Base-by-base conservation (phyloP, 176 grass and related monocot species). In the Phoenix dactylifera region DNA sequence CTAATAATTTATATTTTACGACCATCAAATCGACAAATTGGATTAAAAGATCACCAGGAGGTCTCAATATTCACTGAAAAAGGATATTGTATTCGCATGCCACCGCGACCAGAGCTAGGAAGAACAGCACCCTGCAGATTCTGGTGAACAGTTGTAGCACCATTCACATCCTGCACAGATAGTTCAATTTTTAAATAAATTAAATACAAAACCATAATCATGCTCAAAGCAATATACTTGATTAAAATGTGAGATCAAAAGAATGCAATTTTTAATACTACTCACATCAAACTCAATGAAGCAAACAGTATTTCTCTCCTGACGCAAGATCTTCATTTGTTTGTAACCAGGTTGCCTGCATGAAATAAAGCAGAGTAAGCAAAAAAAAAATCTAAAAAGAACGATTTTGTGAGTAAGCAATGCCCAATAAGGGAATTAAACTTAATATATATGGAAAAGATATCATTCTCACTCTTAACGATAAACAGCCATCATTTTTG, bases 51-150 rank as follows among this genome's bases (percentile, higher is more conserved):
- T 29, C 52, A 54, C 24, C 16, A 75, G 14, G 23, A 29, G 50
- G 54, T 3, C 9, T 1, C 68, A 39, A 50, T 19, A 59, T 55
- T 62, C 10, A 49, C 35, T 62, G 61, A 49, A 22, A 48, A 96
- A 98, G 88, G 94, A 98, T 98, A 98, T 98, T 98, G 94, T 75
- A 98, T 98, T 30, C 94, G 81, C 94, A 98, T 98, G 78, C 94
- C 94, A 85, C 94, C 94, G 10, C 94, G 94, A 7, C 94, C 88
- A 72, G 94, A 98, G 66, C 94, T 98, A 58, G 88, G 79, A 83
- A 98, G 75, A 76, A 98, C 76, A 48, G 88, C 94, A 76, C 94
- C 94, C 68, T 98, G 94, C 51, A 98, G 64, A 86, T 73, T 98
- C 59, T 89, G 94, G 66, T 98, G 94, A 54, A 98, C 94, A 73